These are phyloP conservation scores for Wickerhamomyces silvicola DNA, from an alignment of 805 yeast species.

Conservation along the genomic window DNA sequence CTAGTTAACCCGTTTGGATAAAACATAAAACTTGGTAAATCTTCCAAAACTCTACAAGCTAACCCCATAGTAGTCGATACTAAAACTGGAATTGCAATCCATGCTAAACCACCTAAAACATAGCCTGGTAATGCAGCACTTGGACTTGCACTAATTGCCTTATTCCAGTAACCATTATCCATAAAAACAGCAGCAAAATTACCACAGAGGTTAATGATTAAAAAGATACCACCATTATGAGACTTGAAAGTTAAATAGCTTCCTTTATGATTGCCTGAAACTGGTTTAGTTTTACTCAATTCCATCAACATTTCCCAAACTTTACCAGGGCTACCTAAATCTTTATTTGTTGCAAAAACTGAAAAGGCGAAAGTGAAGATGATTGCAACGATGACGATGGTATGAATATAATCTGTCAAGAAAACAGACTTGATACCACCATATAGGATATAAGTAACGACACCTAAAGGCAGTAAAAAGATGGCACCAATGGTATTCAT, in stretches of 20 bases:
- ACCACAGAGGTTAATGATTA: slow-evolving; percentile 83
- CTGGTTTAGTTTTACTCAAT: too few relatives aligned
- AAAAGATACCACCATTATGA: slow-evolving; percentile 79
- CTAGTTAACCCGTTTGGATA: slow-evolving; percentile 62
- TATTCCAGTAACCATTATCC: slow-evolving; percentile 85
- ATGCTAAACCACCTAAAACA: slow-evolving; percentile 79
- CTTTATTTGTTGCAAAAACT: too few relatives aligned
- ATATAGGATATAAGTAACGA: slow-evolving; percentile 36
- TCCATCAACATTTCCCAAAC: slow-evolving; percentile 76
- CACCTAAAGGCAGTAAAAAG: slow-evolving; percentile 38
- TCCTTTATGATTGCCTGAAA: slow-evolving; percentile 77
- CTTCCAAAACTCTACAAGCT: slow-evolving; percentile 72
- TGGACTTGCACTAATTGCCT: slow-evolving; percentile 82
- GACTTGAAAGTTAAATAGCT: slow-evolving; percentile 86
- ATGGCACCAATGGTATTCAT: slow-evolving; percentile 38
- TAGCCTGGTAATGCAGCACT: slow-evolving; percentile 84
- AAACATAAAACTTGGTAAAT: slow-evolving; percentile 68
- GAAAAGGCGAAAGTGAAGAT: slow-evolving; percentile 25
- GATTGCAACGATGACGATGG: slow-evolving; percentile 28
- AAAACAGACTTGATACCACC: slow-evolving; percentile 46
- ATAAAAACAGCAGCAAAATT: slow-evolving; percentile 85
- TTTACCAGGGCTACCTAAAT: too few relatives aligned
- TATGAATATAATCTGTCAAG: slow-evolving; percentile 42
- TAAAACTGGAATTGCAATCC: slow-evolving; percentile 88
- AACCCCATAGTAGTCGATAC: slow-evolving; percentile 82